These are phyloP conservation scores for Canariomyces notabilis DNA, from an alignment of 2,329 filamentous ascomycete species.

Conservation along the genomic window DNA sequence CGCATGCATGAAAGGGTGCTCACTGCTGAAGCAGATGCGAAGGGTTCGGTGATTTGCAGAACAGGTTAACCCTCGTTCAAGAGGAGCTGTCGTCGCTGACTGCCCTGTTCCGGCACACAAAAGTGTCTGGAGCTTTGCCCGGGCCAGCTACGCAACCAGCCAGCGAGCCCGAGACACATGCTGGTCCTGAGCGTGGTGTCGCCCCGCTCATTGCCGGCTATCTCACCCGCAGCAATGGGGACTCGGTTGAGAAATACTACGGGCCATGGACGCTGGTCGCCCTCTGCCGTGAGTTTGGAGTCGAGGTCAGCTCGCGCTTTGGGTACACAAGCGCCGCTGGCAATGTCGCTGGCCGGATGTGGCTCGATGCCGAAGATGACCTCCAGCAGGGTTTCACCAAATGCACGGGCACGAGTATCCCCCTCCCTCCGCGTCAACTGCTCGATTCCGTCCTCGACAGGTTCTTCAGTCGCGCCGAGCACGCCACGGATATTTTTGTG, in stretches of 20 bases:
- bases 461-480: background rate
- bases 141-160: background rate
- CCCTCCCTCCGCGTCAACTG: background rate
- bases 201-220: background rate
- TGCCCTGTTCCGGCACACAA: background rate
- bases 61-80: background rate
- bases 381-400: background rate
- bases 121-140: background rate
- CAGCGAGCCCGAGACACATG: background rate
- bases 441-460: background rate
- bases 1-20: background rate
- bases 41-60: background rate
- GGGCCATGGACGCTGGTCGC: background rate
- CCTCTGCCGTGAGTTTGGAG: background rate
- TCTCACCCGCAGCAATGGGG: background rate
- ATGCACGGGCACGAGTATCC: background rate
- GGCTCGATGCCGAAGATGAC: background rate
- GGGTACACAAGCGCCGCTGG: background rate
- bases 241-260: background rate
- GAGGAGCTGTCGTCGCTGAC: background rate
- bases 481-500: background rate
- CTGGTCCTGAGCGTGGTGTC: background rate
- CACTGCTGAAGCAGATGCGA: background rate
- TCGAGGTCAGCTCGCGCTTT: background rate
- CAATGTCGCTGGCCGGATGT: background rate